These are phyloP conservation scores for Boletellus emodensis DNA, from an alignment of 768 basidiomycete species.

Conservation along the genomic window DNA sequence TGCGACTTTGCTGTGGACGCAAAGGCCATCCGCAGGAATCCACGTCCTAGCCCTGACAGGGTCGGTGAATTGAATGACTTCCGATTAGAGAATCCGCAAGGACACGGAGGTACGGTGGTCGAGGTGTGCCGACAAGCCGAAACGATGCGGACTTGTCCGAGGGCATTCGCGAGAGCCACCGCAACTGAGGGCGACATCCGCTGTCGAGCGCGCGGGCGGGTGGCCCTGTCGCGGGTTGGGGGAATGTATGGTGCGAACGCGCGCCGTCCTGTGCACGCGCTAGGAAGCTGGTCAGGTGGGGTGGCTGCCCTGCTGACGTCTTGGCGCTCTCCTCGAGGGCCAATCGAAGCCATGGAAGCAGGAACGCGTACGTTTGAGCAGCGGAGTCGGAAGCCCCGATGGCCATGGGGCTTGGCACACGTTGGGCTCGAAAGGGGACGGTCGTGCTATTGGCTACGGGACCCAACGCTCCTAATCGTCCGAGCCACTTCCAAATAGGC, in stretches of 20 bases:
- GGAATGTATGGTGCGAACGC: too few species aligned
- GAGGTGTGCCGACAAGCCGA: constrained; percentile 7
- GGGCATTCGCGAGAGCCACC: not conserved
- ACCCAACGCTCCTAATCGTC: not conserved
- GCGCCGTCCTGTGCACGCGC: constrained; percentile 8
- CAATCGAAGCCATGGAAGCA: constrained; percentile 20
- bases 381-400: constrained; percentile 30
- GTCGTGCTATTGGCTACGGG: constrained; percentile 14
- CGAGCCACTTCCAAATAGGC: constrained; percentile 17
- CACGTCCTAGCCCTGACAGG: not conserved
- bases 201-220: not conserved
- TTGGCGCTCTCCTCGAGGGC: constrained; percentile 12
- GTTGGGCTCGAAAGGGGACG: constrained; percentile 18
- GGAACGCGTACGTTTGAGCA: constrained; percentile 10
- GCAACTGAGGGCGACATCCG: not conserved
- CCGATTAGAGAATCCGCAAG: not conserved
- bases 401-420: constrained; percentile 23
- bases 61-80: constrained; percentile 15
- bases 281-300: too few species aligned
- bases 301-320: constrained; percentile 7
- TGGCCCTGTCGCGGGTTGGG: not conserved
- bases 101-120: constrained; percentile 3
- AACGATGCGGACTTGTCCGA: not conserved
- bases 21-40: too few species aligned
- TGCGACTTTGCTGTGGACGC: too few species aligned